These are phyloP conservation scores for Penicillium hordei DNA, from an alignment of 2,329 filamentous ascomycete genomes.

Conservation along the genomic window DNA sequence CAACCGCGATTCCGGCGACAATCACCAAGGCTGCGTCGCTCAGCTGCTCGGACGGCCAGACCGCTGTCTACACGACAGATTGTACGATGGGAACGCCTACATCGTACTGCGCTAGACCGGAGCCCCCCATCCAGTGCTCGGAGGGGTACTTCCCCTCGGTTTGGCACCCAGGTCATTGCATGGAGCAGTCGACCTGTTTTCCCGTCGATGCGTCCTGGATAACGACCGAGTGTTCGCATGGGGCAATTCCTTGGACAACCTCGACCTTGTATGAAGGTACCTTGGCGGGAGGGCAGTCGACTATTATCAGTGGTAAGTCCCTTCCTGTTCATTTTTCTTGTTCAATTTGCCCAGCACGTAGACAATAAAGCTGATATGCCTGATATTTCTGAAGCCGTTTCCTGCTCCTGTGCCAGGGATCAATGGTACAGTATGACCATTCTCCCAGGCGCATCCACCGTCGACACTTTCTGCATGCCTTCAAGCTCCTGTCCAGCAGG, in stretches of 20 bases:
- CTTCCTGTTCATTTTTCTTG: background rate
- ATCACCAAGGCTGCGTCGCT: constrained; percentile 13
- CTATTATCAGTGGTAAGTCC: constrained; percentile 23
- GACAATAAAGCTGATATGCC: background rate
- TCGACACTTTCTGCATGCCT: constrained; percentile 29
- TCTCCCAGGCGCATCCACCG: constrained; percentile 3
- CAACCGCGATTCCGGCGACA: background rate
- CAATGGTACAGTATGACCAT: constrained; percentile 27
- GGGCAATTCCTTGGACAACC: constrained; percentile 21
- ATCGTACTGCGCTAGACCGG: constrained; percentile 23
- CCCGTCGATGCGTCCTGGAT: constrained; percentile 25
- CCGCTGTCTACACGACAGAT: constrained; percentile 25
- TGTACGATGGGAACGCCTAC: constrained; percentile 28
- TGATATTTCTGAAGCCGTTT: constrained; percentile 12
- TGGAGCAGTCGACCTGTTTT: constrained; percentile 25
- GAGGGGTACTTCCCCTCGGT: constrained; percentile 25
- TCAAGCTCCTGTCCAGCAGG: constrained; percentile 23
- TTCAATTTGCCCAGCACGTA: background rate
- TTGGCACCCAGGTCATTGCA: constrained; percentile 29
- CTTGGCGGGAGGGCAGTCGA: constrained; percentile 20
- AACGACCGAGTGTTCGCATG: constrained; percentile 26
- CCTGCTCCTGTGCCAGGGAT: constrained; percentile 23
- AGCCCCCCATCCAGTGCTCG: constrained; percentile 20
- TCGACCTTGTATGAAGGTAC: constrained; percentile 23
- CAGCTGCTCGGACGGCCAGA: constrained; percentile 22